Conservation (phyloP, 805 yeast genomes). For the Candida taoyuanica region DNA sequence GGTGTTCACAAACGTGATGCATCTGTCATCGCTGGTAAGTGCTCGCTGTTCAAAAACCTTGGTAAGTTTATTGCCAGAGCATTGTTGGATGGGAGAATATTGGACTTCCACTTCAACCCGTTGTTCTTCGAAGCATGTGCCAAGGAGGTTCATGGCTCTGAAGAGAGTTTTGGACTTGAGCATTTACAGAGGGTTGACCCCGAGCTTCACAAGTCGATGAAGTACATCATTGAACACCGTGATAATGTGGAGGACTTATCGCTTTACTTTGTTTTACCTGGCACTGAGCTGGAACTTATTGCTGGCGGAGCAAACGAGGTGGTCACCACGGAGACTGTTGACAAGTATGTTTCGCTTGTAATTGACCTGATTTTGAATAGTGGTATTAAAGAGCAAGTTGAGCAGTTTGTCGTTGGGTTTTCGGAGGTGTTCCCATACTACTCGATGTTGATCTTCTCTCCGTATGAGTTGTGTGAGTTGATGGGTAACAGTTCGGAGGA, state of each 20-base stretch:
- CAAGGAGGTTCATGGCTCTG: constrained; percentile 24
- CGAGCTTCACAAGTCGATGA: constrained; percentile 53
- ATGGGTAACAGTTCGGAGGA: constrained; percentile 84
- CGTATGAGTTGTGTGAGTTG: constrained; percentile 65
- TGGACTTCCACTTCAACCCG: constrained; percentile 75
- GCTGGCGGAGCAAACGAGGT: constrained; percentile 53
- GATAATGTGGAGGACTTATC: constrained; percentile 46
- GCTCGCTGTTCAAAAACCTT: constrained; percentile 55
- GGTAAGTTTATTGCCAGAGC: constrained; percentile 89
- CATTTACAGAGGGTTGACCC: constrained; percentile 51
- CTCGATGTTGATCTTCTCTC: constrained; percentile 65
- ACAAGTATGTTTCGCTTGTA: constrained; percentile 40
- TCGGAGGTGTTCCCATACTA: constrained; percentile 75
- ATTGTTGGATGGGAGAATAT: constrained; percentile 77
- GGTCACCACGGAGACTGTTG: constrained; percentile 44
- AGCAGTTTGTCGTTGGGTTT: constrained; percentile 74
- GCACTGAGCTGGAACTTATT: constrained; percentile 56
- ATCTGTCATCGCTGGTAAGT: too few species aligned
- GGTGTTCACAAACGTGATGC: too few species aligned
- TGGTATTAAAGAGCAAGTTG: constrained; percentile 64
- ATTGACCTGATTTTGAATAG: constrained; percentile 8
- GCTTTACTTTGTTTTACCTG: constrained; percentile 72
- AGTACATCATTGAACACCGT: constrained; percentile 42
- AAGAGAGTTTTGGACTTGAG: constrained; percentile 10
- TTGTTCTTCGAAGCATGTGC: constrained; percentile 62